Conservation (phyloP, 164 flowering plant species). For the Vitis vinifera region DNA sequence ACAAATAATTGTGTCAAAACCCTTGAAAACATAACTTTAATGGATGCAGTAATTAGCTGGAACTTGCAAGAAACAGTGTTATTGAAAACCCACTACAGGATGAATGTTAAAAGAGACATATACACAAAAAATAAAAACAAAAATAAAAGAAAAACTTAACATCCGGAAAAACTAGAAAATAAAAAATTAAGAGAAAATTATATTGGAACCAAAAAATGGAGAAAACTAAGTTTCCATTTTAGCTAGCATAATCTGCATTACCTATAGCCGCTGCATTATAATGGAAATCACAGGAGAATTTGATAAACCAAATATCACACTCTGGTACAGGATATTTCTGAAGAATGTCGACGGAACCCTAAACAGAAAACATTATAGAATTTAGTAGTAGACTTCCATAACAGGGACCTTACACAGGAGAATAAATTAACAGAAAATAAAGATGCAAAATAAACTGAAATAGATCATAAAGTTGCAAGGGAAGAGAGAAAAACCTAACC, state of each 20-base stretch:
- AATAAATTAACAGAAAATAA: background rate
- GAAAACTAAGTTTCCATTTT: background rate
- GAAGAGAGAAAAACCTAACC: constrained; percentile 35
- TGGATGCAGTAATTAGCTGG: background rate
- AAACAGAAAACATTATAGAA: constrained; percentile 8
- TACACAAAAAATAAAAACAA: too few species aligned
- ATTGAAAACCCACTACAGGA: too few species aligned
- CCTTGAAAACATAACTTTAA: background rate
- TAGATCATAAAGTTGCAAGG: background rate
- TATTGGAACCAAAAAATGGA: background rate
- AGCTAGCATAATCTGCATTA: constrained; percentile 18
- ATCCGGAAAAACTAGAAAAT: too few species aligned
- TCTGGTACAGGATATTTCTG: constrained; percentile 97
- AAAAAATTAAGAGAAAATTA: background rate
- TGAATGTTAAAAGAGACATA: too few species aligned
- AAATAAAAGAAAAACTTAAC: too few species aligned
- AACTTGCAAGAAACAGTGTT: background rate
- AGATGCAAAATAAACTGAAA: background rate
- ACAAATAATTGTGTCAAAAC: background rate
- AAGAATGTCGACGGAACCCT: constrained; percentile 89
- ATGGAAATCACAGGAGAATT: constrained; percentile 94
- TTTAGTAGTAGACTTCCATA: background rate
- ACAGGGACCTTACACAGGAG: background rate
- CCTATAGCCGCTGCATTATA: constrained; percentile 85
- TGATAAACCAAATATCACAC: constrained; percentile 99